Evolutionary conservation across 2,329 filamentous ascomycete genomes (phyloP), one percentile per base, ranked within the genome.

Genomic region (Apiospora koreana): DNA sequence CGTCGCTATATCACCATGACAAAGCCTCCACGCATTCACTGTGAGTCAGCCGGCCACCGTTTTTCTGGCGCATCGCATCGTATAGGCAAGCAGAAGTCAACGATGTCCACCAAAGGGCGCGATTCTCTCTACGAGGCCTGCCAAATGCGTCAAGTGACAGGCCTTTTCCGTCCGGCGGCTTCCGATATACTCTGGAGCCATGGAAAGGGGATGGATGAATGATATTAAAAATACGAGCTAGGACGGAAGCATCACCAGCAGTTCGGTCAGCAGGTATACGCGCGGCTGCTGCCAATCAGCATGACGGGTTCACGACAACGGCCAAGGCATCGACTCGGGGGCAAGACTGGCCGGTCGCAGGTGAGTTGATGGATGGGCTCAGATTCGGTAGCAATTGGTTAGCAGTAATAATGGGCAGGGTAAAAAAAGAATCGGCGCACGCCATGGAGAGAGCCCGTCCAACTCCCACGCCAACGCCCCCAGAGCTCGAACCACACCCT

Each of bases 1-100:
- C 54, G 54, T 62, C 54, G 54, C 54, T 38, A 62, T 62, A 62
- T 21, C 31, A 18, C 54, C 54, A 62, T 62, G 54, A 62, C 54
- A 62, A 62, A 62, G 54, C 54, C 54, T 62, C 54, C n/a, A 62
- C 31, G 31, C 54, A 62, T 38, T 38, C 31, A 62, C 31, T 38
- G 54, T 62, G 54, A 62, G 54, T 62, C 54, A 62, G 54, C 54
- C 54, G 54, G 54, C 31, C 31, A 62, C 31, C 28, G 50, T n/a
- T n/a, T 58, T 18, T 21, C 28, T 35, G 16, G 50, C 50, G 28
- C n/a, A 58, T 58, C 50, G n/a, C n/a, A n/a, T n/a, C n/a, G 28
- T 62, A 62, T 62, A 62, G 54, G 54, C 54, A 31, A 62, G 18
- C 3, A 16, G 41, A 43, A 43, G 41, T 43, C n/a, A 1, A 62